Conservation (phyloP, 2,329 filamentous ascomycete genomes). For the Phaeosphaeria sp. region DNA sequence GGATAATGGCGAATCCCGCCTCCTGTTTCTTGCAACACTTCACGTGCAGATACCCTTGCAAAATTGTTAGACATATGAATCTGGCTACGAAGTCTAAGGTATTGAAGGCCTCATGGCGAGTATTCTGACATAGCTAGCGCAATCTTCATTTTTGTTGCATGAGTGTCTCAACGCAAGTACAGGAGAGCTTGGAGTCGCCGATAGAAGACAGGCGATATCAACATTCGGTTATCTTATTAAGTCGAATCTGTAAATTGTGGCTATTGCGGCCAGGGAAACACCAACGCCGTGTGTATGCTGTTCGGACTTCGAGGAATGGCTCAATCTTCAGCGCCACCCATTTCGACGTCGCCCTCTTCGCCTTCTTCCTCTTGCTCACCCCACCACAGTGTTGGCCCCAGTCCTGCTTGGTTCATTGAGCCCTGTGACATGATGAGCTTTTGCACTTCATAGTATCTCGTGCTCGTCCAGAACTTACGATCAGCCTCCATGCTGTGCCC, state of each 20-base stretch:
- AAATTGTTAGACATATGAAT: too few relatives aligned
- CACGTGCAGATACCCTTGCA: background rate
- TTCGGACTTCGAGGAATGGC: background rate
- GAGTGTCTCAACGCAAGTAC: too few relatives aligned
- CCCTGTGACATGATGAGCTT: constrained; percentile 37
- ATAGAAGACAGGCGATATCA: background rate
- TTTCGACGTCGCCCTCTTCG: constrained; percentile 35
- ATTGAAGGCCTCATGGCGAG: too few relatives aligned
- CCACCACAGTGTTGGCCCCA: constrained; percentile 59
- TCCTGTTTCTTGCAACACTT: background rate
- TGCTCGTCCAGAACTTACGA: constrained; percentile 34
- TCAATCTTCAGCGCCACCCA: constrained; percentile 32
- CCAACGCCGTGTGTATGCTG: background rate
- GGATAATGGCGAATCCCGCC: constrained; percentile 1
- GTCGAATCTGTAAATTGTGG: background rate
- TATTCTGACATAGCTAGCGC: too few relatives aligned
- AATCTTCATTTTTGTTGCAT: too few relatives aligned
- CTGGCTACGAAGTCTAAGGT: too few relatives aligned
- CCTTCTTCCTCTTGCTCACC: constrained; percentile 36
- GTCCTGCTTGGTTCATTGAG: constrained; percentile 56
- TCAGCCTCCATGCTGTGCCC: constrained; percentile 74
- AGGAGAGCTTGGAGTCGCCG: background rate
- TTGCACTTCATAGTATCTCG: background rate
- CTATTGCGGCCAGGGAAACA: background rate
- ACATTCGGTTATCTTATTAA: background rate